Conservation (phyloP, 208 protist genomes). For the Leishmania braziliensis region DNA sequence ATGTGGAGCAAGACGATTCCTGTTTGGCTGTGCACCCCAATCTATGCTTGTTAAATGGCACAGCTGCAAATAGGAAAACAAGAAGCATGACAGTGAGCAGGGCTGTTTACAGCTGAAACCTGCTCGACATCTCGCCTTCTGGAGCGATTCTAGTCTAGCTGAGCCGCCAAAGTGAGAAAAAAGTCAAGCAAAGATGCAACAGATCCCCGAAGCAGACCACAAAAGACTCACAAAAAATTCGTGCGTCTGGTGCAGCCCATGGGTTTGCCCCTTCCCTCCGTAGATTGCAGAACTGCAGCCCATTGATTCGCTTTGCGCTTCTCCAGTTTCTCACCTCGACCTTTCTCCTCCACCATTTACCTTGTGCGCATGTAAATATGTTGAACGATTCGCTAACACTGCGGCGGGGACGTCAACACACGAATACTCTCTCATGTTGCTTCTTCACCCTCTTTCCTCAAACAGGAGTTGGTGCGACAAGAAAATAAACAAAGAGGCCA, state of each 20-base stretch:
- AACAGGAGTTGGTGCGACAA: background rate
- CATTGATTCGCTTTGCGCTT: background rate
- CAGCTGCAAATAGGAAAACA: background rate
- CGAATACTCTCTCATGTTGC: background rate
- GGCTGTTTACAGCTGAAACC: background rate
- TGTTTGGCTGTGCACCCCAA: background rate
- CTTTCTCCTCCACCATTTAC: background rate
- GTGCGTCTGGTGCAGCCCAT: background rate
- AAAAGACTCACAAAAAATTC: background rate
- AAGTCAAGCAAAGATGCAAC: background rate
- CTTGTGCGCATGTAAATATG: background rate
- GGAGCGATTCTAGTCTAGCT: background rate
- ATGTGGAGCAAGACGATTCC: background rate
- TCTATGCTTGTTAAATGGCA: background rate
- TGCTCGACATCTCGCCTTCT: background rate
- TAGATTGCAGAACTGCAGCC: background rate
- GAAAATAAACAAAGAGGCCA: background rate
- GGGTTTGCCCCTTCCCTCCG: background rate
- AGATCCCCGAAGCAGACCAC: background rate
- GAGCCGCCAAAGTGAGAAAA: background rate
- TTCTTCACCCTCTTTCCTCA: background rate
- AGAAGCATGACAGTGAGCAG: background rate
- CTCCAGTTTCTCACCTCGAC: background rate
- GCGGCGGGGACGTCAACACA: background rate
- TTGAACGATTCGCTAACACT: background rate